A percentile compares a stretch with the other conserved stretches of the same genome.
Evolutionary conservation across 2,329 filamentous ascomycete species (phyloP).

Genomic region (Trichothecium sympodiale): DNA sequence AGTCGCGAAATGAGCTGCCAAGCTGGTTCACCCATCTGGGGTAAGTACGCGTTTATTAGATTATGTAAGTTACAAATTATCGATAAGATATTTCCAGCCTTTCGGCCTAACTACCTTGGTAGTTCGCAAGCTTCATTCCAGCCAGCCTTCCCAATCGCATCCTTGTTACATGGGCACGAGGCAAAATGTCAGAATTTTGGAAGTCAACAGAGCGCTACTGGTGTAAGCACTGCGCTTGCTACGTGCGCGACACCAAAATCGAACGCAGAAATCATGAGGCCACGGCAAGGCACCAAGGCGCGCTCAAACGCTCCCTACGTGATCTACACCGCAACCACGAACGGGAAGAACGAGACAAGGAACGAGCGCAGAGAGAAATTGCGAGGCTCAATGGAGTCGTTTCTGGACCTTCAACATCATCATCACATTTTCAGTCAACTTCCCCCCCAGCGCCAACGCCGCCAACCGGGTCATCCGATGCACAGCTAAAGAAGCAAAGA

Average conservation of each 20-base stretch:
- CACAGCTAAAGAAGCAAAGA: constrained; percentile 71
- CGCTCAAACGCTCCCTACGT: constrained; percentile 79
- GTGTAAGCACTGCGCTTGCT: constrained; percentile 93
- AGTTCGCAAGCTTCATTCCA: too few species aligned
- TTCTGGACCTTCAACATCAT: constrained; percentile 27
- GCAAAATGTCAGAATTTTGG: constrained; percentile 89
- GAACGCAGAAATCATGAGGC: constrained; percentile 84
- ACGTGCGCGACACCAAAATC: constrained; percentile 84
- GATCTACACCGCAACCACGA: constrained; percentile 81
- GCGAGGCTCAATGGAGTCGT: constrained; percentile 75
- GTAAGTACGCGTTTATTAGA: too few species aligned
- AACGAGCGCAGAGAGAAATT: constrained; percentile 73
- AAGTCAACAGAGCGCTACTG: constrained; percentile 96
- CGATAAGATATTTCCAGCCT: too few species aligned
- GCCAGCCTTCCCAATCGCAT: neutral
- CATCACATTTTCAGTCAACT: neutral
- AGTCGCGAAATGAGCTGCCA: too few species aligned
- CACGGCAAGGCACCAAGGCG: constrained; percentile 73
- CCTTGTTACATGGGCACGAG: neutral
- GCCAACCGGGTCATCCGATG: constrained; percentile 24
- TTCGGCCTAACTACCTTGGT: too few species aligned
- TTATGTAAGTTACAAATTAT: too few species aligned
- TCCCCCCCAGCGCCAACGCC: constrained; percentile 3
- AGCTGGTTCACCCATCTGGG: too few species aligned
- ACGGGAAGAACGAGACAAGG: constrained; percentile 67